Conservation (phyloP, 306 rosid species). For the Lagenaria siceraria region DNA sequence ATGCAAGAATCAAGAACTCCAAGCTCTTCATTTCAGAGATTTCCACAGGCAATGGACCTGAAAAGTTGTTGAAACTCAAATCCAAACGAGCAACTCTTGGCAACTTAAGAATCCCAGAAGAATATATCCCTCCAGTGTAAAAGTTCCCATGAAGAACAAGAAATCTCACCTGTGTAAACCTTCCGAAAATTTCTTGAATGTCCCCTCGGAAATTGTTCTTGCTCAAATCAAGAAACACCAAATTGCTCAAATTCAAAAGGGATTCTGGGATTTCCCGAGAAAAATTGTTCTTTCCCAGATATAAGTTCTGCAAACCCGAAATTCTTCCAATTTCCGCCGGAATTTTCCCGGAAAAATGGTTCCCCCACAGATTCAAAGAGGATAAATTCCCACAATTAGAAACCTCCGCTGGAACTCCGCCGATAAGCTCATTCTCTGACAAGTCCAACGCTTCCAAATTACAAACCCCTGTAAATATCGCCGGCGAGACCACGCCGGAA, state of each 20-base stretch:
- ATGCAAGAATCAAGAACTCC: constrained; percentile 47
- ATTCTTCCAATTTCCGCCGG: constrained; percentile 56
- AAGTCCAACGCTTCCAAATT: constrained; percentile 46
- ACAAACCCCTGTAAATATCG: constrained; percentile 37
- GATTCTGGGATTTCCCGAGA: constrained; percentile 48
- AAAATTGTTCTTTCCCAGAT: constrained; percentile 63
- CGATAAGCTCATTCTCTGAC: constrained; percentile 49
- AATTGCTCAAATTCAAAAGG: constrained; percentile 38
- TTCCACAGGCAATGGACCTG: constrained; percentile 68
- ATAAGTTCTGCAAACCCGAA: constrained; percentile 36
- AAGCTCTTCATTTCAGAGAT: constrained; percentile 51
- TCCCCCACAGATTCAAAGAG: constrained; percentile 46
- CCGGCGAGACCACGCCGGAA: constrained; percentile 26
- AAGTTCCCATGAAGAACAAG: constrained; percentile 59
- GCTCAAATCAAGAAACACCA: constrained; percentile 83
- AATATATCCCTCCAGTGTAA: constrained; percentile 49
- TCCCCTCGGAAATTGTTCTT: constrained; percentile 50
- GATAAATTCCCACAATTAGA: constrained; percentile 46
- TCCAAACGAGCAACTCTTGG: constrained; percentile 50
- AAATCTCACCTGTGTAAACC: constrained; percentile 43
- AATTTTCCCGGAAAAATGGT: constrained; percentile 44
- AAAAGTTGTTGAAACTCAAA: constrained; percentile 52
- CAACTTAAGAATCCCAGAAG: constrained; percentile 62
- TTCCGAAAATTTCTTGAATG: constrained; percentile 63
- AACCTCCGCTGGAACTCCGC: constrained; percentile 38